Evolutionary conservation across 441 rosid species (phyloP), one percentile per base, ranked within the genome.

Genomic region (Viola pubescens): DNA sequence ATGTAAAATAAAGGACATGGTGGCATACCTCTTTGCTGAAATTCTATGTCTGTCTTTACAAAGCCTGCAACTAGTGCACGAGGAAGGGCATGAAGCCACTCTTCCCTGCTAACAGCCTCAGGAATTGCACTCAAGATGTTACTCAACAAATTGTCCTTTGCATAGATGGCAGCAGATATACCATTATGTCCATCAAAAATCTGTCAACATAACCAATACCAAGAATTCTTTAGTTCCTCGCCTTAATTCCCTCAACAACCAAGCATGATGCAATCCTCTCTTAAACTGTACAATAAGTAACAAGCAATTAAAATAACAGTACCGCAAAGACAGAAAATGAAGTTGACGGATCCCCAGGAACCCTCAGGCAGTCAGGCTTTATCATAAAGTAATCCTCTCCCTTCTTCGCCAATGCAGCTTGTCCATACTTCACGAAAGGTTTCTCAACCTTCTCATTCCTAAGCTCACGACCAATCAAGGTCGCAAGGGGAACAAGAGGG

Each of bases 101-200:
- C 92, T 44, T 92, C 98, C 71, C 88, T 77, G 52, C 68, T 82
- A 48, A 66, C 63, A 0, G 79, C 89, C 56, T 76, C 82, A 68
- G 96, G 96, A 57, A 89, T 86, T n/a, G 98, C 98, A 75, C 88
- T 87, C 76, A 89, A 79, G 60, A 92, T 88, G 44, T 92, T 87
- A 58, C 70, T 70, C 72, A 92, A 72, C 56, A 92, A 78, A 67
- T 67, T 77, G 75, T 92, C 98, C 77, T 89, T 92, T 1, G 87
- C 82, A 79, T 84, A 89, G 53, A 92, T 86, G 63, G 98, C 97
- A 73, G 98, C 98, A 34, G 98, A 89, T 48, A 86, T 81, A 67
- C 98, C 98, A 77, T 92, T 92, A 66, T 92, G 98, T 34, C 96
- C 98, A 44, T 92, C 97, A 78, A 92, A 86, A 70, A 92, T 87